These are phyloP conservation scores for Clarireedia monteithiana DNA, from an alignment of 2,329 filamentous ascomycete species.

Conservation along the genomic window DNA sequence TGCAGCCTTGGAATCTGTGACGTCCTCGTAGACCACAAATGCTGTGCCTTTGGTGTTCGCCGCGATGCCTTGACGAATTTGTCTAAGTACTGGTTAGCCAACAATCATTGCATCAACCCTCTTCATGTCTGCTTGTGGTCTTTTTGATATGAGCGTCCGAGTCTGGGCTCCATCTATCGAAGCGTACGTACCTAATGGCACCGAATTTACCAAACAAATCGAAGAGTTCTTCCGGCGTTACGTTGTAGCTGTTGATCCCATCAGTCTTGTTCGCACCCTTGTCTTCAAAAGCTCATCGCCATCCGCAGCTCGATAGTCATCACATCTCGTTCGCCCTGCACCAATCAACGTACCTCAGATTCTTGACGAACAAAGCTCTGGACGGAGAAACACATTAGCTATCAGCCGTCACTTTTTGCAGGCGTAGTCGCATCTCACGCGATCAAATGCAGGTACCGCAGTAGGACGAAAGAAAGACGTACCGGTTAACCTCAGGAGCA, in stretches of 20 bases:
- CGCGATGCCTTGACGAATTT: constrained; percentile 97
- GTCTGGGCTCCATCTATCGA: neutral
- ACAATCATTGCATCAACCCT: neutral
- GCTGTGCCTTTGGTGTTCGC: constrained; percentile 97
- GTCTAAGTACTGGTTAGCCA: constrained; percentile 44
- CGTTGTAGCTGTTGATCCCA: constrained; percentile 72
- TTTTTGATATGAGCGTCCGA: neutral
- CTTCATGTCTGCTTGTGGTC: neutral
- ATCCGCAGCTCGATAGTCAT: constrained; percentile 5
- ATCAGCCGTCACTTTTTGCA: neutral
- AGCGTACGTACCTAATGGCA: constrained; percentile 71
- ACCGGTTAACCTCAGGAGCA: constrained; percentile 99
- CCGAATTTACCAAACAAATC: constrained; percentile 98
- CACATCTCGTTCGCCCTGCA: neutral
- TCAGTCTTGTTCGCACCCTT: constrained; percentile 49
- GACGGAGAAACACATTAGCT: constrained; percentile 23
- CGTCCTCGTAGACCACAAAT: constrained; percentile 99
- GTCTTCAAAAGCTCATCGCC: constrained; percentile 27
- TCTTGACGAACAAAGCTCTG: constrained; percentile 99
- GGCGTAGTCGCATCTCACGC: constrained; percentile 1
- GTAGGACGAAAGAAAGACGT: constrained; percentile 31
- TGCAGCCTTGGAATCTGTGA: constrained; percentile 96
- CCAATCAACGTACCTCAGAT: constrained; percentile 67
- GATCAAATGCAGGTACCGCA: constrained; percentile 1
- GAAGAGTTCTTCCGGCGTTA: constrained; percentile 95